A percentile compares a stretch with the other conserved stretches of the same genome.
These are phyloP conservation scores for Candida tibetensis DNA, from an alignment of 805 yeast species.

Conservation along the genomic window DNA sequence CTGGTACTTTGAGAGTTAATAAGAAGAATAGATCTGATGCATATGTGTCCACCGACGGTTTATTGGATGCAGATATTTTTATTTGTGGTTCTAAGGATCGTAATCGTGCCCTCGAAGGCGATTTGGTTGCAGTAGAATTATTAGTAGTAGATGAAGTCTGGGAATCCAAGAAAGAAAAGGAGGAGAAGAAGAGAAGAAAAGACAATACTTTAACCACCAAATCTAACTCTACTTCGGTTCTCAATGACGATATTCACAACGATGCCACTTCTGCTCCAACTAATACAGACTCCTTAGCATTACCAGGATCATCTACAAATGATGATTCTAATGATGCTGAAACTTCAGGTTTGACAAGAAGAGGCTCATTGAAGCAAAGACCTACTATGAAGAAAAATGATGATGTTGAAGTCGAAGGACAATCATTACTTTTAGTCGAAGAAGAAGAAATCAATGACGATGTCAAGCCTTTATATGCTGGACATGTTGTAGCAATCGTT, in stretches of 20 bases:
- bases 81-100: constrained; percentile 98
- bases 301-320: constrained; percentile 10
- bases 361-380: constrained; percentile 89
- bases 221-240: constrained; percentile 32
- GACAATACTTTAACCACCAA: constrained; percentile 47
- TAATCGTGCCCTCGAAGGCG: constrained; percentile 96
- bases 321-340: constrained; percentile 33
- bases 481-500: constrained; percentile 96
- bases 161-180: constrained; percentile 94
- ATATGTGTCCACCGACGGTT: constrained; percentile 95
- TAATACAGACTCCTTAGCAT: constrained; percentile 12
- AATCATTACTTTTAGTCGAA: constrained; percentile 83
- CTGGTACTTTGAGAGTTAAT: constrained; percentile 91
- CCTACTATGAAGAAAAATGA: constrained; percentile 97
- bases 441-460: constrained; percentile 95
- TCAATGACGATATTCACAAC: constrained; percentile 70
- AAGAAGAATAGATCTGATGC: constrained; percentile 97
- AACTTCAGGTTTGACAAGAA: constrained; percentile 49
- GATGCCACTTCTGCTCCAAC: constrained; percentile 66
- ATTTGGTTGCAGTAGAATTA: constrained; percentile 91
- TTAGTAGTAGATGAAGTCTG: constrained; percentile 96
- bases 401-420: constrained; percentile 98
- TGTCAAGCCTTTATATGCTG: constrained; percentile 90
- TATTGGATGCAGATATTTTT: constrained; percentile 93
- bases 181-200: constrained; percentile 92